A percentile compares a stretch with the other conserved stretches of the same genome.
Conservation (phyloP, 768 basidiomycete species). For the Lactarius sanguifluus region DNA sequence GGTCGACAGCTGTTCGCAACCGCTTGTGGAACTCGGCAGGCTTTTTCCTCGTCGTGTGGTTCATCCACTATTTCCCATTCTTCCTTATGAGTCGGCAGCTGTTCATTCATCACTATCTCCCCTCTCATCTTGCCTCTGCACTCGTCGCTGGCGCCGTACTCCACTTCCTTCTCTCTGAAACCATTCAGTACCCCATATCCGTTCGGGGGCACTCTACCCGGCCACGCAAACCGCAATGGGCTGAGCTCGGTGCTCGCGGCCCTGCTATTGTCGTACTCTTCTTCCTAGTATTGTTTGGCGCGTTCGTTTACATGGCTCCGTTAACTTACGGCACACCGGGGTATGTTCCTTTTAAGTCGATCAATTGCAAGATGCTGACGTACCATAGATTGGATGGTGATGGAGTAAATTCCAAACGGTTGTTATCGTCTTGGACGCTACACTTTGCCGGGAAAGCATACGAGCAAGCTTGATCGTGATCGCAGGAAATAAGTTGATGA, state of each 20-base stretch:
- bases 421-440: conserved; percentile 90
- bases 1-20: conserved; percentile 75
- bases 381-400: conserved; percentile 73
- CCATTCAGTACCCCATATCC: conserved; percentile 89
- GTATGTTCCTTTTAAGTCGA: conserved; percentile 48
- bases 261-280: conserved; percentile 61
- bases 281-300: conserved; percentile 55
- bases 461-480: conserved; percentile 22
- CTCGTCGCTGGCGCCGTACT: conserved; percentile 90
- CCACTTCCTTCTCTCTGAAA: conserved; percentile 86
- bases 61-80: conserved; percentile 94
- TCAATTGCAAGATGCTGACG: conserved; percentile 22
- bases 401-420: conserved; percentile 76
- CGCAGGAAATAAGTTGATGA: conserved; percentile 1
- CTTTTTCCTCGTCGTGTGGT: conserved; percentile 95
- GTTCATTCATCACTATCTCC: conserved; percentile 97
- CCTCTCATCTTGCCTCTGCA: conserved; percentile 91
- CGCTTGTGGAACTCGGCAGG: conserved; percentile 94
- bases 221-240: conserved; percentile 45
- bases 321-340: conserved; percentile 96
- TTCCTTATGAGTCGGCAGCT: conserved; percentile 97
- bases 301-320: conserved; percentile 79
- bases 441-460: conserved; percentile 82
- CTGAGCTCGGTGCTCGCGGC: conserved; percentile 78
- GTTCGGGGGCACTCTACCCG: conserved; percentile 65